These are phyloP conservation scores for Psidium guajava DNA, from an alignment of 345 rosid species.

Conservation along the genomic window DNA sequence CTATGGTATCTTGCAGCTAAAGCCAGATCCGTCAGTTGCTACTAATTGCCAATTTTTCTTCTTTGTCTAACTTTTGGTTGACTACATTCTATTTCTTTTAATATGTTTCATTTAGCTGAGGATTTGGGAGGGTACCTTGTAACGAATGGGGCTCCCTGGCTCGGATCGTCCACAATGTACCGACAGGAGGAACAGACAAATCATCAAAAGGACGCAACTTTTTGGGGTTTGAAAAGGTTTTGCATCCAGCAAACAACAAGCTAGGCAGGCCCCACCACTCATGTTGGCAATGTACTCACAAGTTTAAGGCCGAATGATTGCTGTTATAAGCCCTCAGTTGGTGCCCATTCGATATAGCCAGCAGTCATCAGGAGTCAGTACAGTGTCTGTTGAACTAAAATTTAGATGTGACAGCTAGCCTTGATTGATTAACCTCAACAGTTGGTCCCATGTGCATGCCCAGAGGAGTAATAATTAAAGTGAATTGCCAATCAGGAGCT, in stretches of 20 bases:
- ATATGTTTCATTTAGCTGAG: background rate
- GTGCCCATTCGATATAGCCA: background rate
- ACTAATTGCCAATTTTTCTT: background rate
- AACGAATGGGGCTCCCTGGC: background rate
- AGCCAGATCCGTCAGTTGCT: background rate
- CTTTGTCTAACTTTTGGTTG: background rate
- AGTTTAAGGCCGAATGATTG: background rate
- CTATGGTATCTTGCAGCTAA: background rate
- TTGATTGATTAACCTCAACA: background rate
- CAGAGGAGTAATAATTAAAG: background rate
- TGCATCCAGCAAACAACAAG: background rate
- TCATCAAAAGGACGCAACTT: background rate
- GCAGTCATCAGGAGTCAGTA: background rate
- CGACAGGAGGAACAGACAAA: background rate
- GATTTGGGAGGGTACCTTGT: background rate
- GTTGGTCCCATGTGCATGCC: background rate
- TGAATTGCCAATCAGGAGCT: background rate
- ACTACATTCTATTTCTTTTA: background rate
- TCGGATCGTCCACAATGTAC: background rate
- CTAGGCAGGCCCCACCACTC: background rate
- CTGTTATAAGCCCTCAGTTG: background rate
- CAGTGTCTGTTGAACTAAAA: background rate
- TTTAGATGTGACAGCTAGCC: background rate
- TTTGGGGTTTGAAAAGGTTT: background rate
- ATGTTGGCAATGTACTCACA: background rate